A percentile compares a stretch with the other conserved stretches of the same genome.
phyloP scores from a whole-genome alignment of 176 grass and related monocot species.

The Aegilops longissima region DNA sequence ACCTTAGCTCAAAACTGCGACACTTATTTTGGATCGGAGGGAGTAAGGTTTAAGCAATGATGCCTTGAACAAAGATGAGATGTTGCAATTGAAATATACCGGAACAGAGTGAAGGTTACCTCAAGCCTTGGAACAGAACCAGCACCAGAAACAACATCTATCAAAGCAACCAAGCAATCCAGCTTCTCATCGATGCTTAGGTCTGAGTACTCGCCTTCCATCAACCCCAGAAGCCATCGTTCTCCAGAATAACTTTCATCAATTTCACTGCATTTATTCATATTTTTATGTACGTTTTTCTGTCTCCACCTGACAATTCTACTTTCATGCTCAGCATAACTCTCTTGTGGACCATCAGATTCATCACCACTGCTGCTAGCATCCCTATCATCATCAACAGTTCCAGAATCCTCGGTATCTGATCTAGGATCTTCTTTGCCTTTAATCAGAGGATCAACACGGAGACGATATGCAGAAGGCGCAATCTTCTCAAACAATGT shows the following conservation, averaged over 20 bases:
- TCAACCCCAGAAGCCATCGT: constrained; percentile 82
- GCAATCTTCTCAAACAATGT: constrained; percentile 97
- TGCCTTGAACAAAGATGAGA: constrained; percentile 7
- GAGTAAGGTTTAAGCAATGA: not conserved
- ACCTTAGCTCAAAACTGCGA: too few species aligned
- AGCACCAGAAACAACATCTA: constrained; percentile 82
- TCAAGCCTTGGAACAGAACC: constrained; percentile 71
- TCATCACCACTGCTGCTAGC: constrained; percentile 61
- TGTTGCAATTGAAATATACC: not conserved
- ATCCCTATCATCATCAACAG: constrained; percentile 54
- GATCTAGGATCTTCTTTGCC: constrained; percentile 62
- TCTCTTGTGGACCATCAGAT: constrained; percentile 49
- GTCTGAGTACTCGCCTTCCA: constrained; percentile 93
- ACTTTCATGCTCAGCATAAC: constrained; percentile 38
- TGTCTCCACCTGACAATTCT: constrained; percentile 43
- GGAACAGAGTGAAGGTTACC: constrained; percentile 44
- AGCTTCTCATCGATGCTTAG: constrained; percentile 96
- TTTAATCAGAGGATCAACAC: constrained; percentile 89
- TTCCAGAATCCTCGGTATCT: constrained; percentile 85
- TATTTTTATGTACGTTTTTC: constrained; percentile 40
- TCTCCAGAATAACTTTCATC: constrained; percentile 94
- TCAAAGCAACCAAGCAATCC: constrained; percentile 78
- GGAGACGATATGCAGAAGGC: constrained; percentile 82
- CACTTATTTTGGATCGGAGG: too few species aligned
- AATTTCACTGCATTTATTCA: constrained; percentile 80